A percentile compares a stretch with the other conserved stretches of the same genome.
These are phyloP conservation scores for Colletotrichum orchidophilum DNA, from an alignment of 2,329 filamentous ascomycete genomes.

Conservation along the genomic window DNA sequence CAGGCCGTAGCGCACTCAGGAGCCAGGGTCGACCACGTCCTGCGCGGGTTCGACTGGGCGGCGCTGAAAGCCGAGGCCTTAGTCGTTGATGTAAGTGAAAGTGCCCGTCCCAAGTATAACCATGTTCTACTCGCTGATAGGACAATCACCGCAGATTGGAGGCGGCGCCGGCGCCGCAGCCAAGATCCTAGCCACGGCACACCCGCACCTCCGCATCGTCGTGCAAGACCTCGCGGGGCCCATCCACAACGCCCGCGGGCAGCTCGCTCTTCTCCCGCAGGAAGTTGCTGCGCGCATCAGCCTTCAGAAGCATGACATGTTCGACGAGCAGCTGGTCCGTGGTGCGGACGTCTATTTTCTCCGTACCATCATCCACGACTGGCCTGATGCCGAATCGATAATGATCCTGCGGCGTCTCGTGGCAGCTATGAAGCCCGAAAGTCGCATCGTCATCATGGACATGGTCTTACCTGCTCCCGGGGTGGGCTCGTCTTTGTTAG, in stretches of 20 bases:
- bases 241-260: slow-evolving; percentile 26
- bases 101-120: background rate
- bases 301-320: slow-evolving; percentile 38
- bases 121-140: background rate
- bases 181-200: slow-evolving; percentile 41
- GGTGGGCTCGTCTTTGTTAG: background rate
- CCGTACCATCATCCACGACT: slow-evolving; percentile 60
- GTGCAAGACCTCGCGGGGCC: slow-evolving; percentile 41
- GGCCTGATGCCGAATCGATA: slow-evolving; percentile 50
- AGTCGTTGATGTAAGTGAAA: slow-evolving; percentile 44
- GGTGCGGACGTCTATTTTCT: slow-evolving; percentile 55
- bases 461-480: background rate
- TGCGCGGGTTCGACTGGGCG: slow-evolving; percentile 50
- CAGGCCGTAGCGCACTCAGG: slow-evolving; percentile 33
- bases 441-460: background rate
- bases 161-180: slow-evolving; percentile 43
- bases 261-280: slow-evolving; percentile 11
- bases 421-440: background rate
- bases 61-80: slow-evolving; percentile 33
- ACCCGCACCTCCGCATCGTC: slow-evolving; percentile 42
- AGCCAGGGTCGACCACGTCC: slow-evolving; percentile 46
- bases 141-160: slow-evolving; percentile 33
- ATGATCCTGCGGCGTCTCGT: slow-evolving; percentile 40
- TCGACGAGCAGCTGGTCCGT: slow-evolving; percentile 35
- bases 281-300: slow-evolving; percentile 29